Evolutionary conservation across 768 basidiomycete genomes (phyloP), one percentile per base, ranked within the genome.

Genomic region (Pisolithus marmoratus): DNA sequence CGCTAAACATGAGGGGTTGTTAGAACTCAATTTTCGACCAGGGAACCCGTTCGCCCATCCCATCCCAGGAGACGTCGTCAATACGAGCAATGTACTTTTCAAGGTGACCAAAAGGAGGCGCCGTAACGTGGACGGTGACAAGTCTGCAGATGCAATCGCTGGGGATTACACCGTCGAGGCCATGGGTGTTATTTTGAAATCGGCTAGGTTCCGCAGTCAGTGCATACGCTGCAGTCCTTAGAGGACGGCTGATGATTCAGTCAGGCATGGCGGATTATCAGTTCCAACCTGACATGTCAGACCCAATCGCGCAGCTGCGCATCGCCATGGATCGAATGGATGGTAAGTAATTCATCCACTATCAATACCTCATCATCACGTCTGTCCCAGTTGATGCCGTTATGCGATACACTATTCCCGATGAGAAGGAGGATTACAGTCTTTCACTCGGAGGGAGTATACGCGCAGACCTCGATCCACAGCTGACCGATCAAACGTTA

Each of bases 241-340:
- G 49, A 41, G 17, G 14, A 20, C 37, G 36, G 8, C 44, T 49
- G 5, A 53, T 15, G 23, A 17, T 8, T 26, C 31, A 50, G 29
- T 52, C 29, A 97, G 95, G 84, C 52, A 92, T 97, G 89, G 90
- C 85, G 37, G 95, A 98, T 66, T 96, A 83, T 64, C 94, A 96
- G 67, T 96, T 84, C 67, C 79, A 84, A 54, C 91, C 91, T 1
- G 75, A 87, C 51, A 70, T 75, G 64, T 66, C 80, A 14, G 92
- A 95, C 60, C 83, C 86, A 3, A 70, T 91, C 4, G 67, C 83
- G 2, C 72, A 81, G 52, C 69, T 98, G 49, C 83, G 90, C 4
- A 58, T 74, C 12, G 80, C 90, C 0, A 85, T 97, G 82, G 79
- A 83, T 45, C 72, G 73, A 6, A 83, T 96, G 78, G 87, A 98